Conservation (phyloP, 2,329 filamentous ascomycete species). For the Aspergillus japonicus region DNA sequence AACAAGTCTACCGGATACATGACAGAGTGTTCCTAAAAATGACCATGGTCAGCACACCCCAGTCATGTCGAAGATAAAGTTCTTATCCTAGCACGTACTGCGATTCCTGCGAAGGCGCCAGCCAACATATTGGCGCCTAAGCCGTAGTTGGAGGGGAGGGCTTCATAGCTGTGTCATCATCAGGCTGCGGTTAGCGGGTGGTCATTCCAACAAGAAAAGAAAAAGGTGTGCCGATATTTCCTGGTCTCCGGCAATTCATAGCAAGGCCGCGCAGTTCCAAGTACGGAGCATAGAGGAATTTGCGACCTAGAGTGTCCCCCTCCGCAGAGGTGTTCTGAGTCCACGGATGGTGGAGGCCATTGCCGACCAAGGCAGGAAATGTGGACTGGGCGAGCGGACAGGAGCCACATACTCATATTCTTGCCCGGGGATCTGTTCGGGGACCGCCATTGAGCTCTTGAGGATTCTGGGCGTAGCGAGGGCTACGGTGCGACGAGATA, state of each 20-base stretch:
- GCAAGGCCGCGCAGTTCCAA: background rate
- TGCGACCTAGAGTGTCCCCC: background rate
- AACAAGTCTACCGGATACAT: slow-evolving; percentile 99
- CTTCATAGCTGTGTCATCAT: slow-evolving; percentile 72
- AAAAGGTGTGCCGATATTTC: background rate
- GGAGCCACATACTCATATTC: slow-evolving; percentile 47
- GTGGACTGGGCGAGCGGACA: background rate
- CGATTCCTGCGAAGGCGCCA: slow-evolving; percentile 94
- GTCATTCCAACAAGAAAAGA: background rate
- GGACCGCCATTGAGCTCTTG: slow-evolving; percentile 41
- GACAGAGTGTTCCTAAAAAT: slow-evolving; percentile 82
- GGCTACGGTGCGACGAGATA: slow-evolving; percentile 23
- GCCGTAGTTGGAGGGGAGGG: slow-evolving; percentile 90
- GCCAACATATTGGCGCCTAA: slow-evolving; percentile 92
- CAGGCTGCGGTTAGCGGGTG: slow-evolving; percentile 22
- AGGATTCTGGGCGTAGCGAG: slow-evolving; percentile 36
- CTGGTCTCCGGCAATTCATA: background rate
- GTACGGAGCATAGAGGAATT: background rate
- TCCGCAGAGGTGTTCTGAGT: background rate
- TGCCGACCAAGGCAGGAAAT: background rate
- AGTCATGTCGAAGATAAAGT: slow-evolving; percentile 1
- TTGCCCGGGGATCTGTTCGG: slow-evolving; percentile 43
- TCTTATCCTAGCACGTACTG: slow-evolving; percentile 58
- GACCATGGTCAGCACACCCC: slow-evolving; percentile 14
- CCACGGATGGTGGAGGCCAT: background rate